Conservation (phyloP, 345 rosid genomes). For the Aurinia saxatilis region DNA sequence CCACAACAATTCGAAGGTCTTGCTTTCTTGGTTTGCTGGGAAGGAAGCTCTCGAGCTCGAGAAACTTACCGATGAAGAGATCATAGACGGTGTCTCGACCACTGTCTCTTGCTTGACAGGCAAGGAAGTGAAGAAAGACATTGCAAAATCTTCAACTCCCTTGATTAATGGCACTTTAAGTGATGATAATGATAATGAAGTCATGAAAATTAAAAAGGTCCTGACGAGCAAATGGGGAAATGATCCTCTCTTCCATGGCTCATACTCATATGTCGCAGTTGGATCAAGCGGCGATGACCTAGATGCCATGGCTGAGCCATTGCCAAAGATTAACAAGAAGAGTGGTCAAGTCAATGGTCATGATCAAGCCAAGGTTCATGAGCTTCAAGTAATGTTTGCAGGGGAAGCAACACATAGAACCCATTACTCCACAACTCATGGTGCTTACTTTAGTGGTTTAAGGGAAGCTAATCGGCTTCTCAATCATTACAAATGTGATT, state of each 20-base stretch:
- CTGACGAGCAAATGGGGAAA: slow-evolving; percentile 88
- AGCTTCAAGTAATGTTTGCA: slow-evolving; percentile 83
- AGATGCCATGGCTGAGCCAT: slow-evolving; percentile 79
- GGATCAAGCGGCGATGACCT: slow-evolving; percentile 92
- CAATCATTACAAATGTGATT: slow-evolving; percentile 59
- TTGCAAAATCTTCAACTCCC: not conserved
- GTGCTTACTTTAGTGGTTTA: slow-evolving; percentile 91
- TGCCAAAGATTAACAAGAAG: slow-evolving; percentile 41
- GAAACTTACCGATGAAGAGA: slow-evolving; percentile 62
- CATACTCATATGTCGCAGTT: slow-evolving; percentile 76
- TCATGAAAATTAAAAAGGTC: slow-evolving; percentile 38
- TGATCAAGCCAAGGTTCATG: slow-evolving; percentile 14
- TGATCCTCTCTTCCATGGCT: slow-evolving; percentile 83
- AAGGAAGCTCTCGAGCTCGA: slow-evolving; percentile 89
- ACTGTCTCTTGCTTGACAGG: slow-evolving; percentile 48
- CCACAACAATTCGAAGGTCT: slow-evolving; percentile 55
- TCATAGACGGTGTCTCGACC: slow-evolving; percentile 52
- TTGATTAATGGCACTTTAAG: slow-evolving; percentile 44
- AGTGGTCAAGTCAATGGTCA: slow-evolving; percentile 14
- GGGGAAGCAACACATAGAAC: slow-evolving; percentile 98
- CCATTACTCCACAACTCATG: slow-evolving; percentile 95
- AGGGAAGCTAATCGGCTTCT: slow-evolving; percentile 97
- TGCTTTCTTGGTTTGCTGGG: slow-evolving; percentile 95
- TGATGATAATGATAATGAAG: slow-evolving; percentile 27
- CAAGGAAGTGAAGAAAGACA: slow-evolving; percentile 22